phyloP scores from a whole-genome alignment of 2,329 filamentous ascomycete genomes.

The Purpureocillium lavendulum region DNA sequence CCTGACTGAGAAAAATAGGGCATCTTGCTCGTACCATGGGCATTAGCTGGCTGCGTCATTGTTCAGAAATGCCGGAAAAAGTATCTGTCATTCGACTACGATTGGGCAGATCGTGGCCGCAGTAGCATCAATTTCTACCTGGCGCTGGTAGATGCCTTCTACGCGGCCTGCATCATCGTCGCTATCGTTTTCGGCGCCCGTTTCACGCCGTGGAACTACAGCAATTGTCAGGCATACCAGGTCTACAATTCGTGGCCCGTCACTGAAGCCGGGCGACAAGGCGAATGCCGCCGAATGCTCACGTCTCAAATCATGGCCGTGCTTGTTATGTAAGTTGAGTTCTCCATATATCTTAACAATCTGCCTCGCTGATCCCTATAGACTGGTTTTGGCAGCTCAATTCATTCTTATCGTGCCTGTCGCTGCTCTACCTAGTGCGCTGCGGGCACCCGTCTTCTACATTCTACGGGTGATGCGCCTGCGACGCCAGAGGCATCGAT shows the following conservation, averaged over 20 bases:
- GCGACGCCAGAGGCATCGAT: neutral
- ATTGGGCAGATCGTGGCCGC: neutral
- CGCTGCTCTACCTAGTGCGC: neutral
- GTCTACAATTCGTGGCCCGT: neutral
- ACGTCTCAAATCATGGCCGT: conserved; percentile 1
- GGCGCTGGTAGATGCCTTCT: neutral
- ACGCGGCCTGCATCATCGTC: neutral
- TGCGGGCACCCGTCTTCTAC: conserved; percentile 2
- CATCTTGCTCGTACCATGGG: conserved; percentile 1
- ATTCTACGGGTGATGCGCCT: neutral
- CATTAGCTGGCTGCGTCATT: neutral
- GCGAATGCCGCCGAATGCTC: neutral
- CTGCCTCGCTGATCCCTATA: no score
- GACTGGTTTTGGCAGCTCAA: neutral
- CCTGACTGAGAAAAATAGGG: no score
- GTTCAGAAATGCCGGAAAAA: neutral
- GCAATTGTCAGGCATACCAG: neutral
- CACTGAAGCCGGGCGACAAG: neutral
- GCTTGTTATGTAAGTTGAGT: neutral
- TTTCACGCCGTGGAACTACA: conserved; percentile 1
- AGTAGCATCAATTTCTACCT: conserved; percentile 5
- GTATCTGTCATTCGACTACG: neutral
- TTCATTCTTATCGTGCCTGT: conserved; percentile 1
- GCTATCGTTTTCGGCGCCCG: neutral
- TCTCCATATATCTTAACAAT: no score